Conservation (phyloP, 257 asterid genomes). For the Solanum sejunctum region DNA sequence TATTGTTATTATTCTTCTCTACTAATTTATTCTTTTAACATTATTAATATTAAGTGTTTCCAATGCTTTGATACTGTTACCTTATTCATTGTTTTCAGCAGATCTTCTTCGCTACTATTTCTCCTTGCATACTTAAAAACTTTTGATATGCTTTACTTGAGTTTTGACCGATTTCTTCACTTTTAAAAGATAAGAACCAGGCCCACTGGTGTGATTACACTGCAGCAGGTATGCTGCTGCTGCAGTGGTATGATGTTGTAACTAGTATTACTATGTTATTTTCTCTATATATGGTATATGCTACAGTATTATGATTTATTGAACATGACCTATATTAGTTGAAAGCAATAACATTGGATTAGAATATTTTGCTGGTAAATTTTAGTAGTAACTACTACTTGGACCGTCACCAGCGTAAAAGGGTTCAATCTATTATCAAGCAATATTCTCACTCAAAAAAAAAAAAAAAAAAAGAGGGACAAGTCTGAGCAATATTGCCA, state of each 20-base stretch:
- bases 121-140: too few species aligned
- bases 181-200: not conserved
- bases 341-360: not conserved
- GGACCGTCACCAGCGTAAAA: not conserved
- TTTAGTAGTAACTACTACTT: not conserved
- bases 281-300: not conserved
- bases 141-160: too few species aligned
- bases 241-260: not conserved
- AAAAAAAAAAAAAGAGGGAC: not conserved
- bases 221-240: not conserved
- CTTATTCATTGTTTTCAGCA: too few species aligned
- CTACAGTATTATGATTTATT: not conserved
- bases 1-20: too few species aligned
- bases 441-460: not conserved
- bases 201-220: not conserved
- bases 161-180: not conserved
- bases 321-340: not conserved
- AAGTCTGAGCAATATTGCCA: not conserved
- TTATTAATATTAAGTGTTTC: too few species aligned
- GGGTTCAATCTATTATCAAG: not conserved
- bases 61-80: too few species aligned
- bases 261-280: not conserved
- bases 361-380: not conserved
- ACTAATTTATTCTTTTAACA: too few species aligned
- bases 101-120: too few species aligned